Conservation (phyloP, 2,329 filamentous ascomycete species). For the Cyphellophora europaea region DNA sequence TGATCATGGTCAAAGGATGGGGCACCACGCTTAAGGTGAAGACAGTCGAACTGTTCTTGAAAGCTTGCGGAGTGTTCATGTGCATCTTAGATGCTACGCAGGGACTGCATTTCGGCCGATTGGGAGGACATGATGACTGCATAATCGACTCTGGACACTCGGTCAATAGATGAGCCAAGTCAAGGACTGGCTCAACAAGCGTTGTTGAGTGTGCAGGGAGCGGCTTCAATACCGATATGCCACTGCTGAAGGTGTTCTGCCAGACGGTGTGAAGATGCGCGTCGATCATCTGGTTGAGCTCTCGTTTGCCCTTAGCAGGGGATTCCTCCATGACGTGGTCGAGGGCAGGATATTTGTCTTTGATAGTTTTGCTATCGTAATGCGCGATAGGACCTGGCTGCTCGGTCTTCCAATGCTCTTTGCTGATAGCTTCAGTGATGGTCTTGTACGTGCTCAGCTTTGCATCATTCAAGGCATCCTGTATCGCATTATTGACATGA, state of each 20-base stretch:
- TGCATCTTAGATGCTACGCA: conserved; percentile 60
- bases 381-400: conserved; percentile 62
- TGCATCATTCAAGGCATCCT: conserved; percentile 47
- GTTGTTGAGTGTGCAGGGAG: conserved; percentile 64
- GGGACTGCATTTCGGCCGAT: conserved; percentile 61
- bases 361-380: conserved; percentile 58
- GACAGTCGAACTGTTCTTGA: conserved; percentile 59
- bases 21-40: conserved; percentile 84
- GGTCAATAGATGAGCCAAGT: conserved; percentile 65
- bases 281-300: conserved; percentile 68
- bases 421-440: conserved; percentile 53
- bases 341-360: conserved; percentile 58
- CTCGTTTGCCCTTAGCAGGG: conserved; percentile 51
- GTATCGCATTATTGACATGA: conserved; percentile 55
- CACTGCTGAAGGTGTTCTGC: conserved; percentile 66
- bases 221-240: conserved; percentile 75
- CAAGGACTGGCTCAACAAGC: conserved; percentile 59
- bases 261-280: conserved; percentile 78
- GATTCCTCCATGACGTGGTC: conserved; percentile 50
- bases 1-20: conserved; percentile 77
- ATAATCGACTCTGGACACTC: conserved; percentile 66
- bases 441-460: conserved; percentile 49
- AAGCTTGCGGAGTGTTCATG: conserved; percentile 57
- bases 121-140: conserved; percentile 74
- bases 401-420: conserved; percentile 57